A percentile compares a stretch with the other conserved stretches of the same genome.
Conservation (phyloP, 176 grass and related monocot species). For the Oryza coarctata region DNA sequence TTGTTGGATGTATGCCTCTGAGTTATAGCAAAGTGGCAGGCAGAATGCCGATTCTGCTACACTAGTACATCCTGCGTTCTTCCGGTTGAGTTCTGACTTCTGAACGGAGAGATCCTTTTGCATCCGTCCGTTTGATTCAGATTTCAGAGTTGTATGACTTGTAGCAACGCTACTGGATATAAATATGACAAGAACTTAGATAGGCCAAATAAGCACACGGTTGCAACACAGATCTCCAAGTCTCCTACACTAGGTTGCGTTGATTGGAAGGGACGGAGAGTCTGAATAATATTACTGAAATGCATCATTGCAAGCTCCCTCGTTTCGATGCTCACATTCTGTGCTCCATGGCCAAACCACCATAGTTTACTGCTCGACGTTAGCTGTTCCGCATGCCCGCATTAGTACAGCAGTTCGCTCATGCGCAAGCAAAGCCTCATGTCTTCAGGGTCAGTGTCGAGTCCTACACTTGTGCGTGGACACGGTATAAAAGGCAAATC, state of each 20-base stretch:
- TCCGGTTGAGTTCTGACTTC: neutral
- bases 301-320: conserved; percentile 37
- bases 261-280: conserved; percentile 27
- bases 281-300: neutral
- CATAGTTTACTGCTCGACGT: neutral
- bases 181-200: neutral
- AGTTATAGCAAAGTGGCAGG: neutral
- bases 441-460: conserved; percentile 41
- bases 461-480: neutral
- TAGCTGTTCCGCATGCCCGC: neutral
- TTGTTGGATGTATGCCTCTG: neutral
- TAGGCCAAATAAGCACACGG: neutral
- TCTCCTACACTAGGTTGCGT: conserved; percentile 9
- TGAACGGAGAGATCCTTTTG: neutral
- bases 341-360: conserved; percentile 7
- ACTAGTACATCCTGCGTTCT: too few relatives aligned
- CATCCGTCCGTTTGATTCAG: neutral
- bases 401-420: neutral
- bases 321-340: neutral
- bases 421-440: conserved; percentile 14
- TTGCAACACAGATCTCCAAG: conserved; percentile 27
- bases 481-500: conserved; percentile 26
- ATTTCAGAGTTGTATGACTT: neutral
- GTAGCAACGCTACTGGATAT: neutral
- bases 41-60: neutral